These are phyloP conservation scores for Xanthoconium separans DNA, from an alignment of 1,284 basidiomycete genomes.

Conservation along the genomic window DNA sequence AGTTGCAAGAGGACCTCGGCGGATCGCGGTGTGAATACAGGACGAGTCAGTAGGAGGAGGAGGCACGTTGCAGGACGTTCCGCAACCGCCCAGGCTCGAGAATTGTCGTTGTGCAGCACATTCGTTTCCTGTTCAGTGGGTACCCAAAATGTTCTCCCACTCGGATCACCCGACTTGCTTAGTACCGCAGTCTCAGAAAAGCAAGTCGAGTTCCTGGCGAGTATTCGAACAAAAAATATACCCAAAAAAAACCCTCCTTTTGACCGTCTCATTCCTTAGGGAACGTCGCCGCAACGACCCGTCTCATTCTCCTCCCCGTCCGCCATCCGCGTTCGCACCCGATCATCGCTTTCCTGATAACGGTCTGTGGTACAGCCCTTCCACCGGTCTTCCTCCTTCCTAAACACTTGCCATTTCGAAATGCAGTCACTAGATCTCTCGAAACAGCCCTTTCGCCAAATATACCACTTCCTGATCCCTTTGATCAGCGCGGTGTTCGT, in stretches of 20 bases:
- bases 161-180: slow-evolving; percentile 31
- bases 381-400: slow-evolving; percentile 25
- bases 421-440: slow-evolving; percentile 33
- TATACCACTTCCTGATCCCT: slow-evolving; percentile 37
- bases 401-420: slow-evolving; percentile 30
- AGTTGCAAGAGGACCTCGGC: slow-evolving; percentile 5
- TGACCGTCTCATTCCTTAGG: slow-evolving; percentile 26
- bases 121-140: slow-evolving; percentile 21
- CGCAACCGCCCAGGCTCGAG: slow-evolving; percentile 8
- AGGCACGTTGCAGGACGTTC: slow-evolving; percentile 18
- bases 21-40: slow-evolving; percentile 21
- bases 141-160: slow-evolving; percentile 28
- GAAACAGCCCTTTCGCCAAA: slow-evolving; percentile 34
- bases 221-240: slow-evolving; percentile 22
- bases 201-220: slow-evolving; percentile 27
- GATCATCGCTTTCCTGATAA: slow-evolving; percentile 36
- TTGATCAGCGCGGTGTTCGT: slow-evolving; percentile 37
- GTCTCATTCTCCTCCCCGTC: slow-evolving; percentile 19
- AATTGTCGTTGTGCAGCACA: slow-evolving; percentile 11
- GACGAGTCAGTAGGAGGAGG: slow-evolving; percentile 3
- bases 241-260: slow-evolving; percentile 13
- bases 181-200: slow-evolving; percentile 23
- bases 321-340: slow-evolving; percentile 25
- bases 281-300: slow-evolving; percentile 27
- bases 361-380: slow-evolving; percentile 29